These are phyloP conservation scores for Eucalyptus cloeziana DNA, from an alignment of 345 rosid genomes.

Conservation along the genomic window DNA sequence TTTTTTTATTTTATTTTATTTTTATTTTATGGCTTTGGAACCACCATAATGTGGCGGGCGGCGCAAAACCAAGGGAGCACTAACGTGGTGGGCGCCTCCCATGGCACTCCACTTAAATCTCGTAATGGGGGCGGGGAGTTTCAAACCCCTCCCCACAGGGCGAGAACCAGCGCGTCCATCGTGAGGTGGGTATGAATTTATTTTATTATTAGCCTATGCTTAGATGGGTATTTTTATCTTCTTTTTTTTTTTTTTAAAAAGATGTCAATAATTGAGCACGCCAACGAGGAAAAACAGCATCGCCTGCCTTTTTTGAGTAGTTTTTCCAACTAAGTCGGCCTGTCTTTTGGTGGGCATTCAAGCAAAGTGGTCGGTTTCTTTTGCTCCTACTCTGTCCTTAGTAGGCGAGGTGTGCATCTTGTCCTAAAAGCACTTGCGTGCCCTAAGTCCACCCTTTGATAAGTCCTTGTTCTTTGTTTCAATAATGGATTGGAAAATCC, in stretches of 20 bases:
- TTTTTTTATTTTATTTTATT: not conserved
- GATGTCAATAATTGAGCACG: not conserved
- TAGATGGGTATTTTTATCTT: not conserved
- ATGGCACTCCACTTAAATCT: too few relatives aligned
- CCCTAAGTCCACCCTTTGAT: not conserved
- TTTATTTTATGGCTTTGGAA: too few relatives aligned
- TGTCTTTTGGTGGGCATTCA: not conserved
- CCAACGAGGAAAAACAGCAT: not conserved
- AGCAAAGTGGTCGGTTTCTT: not conserved
- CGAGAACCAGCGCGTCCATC: too few relatives aligned
- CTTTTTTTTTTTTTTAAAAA: not conserved
- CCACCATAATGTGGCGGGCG: too few relatives aligned
- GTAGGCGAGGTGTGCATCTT: not conserved
- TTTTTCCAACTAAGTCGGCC: not conserved
- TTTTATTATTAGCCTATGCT: not conserved
- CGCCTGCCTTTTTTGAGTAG: not conserved
- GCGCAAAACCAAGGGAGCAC: too few relatives aligned
- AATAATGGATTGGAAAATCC: not conserved
- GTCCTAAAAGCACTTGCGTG: not conserved
- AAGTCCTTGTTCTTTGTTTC: not conserved
- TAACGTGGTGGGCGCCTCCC: too few relatives aligned
- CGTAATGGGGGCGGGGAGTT: too few relatives aligned
- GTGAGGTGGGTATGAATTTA: not conserved
- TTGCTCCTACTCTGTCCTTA: too few relatives aligned
- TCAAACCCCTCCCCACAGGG: too few relatives aligned